These are phyloP conservation scores for Tylopilus felleus DNA, from an alignment of 768 basidiomycete species.

Conservation along the genomic window DNA sequence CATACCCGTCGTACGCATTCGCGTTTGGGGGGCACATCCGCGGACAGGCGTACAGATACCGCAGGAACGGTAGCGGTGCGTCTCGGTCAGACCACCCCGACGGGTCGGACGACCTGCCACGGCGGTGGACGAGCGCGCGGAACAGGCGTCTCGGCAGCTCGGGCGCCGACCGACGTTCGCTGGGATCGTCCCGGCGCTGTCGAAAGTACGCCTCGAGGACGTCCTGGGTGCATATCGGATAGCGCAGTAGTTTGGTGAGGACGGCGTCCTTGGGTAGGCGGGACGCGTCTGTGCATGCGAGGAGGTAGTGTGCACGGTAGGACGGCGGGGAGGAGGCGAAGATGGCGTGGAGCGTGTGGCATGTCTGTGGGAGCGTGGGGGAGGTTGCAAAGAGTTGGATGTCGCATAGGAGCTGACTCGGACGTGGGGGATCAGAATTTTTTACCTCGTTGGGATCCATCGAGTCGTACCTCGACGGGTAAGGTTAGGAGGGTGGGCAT, in stretches of 20 bases:
- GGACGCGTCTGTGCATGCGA: conserved; percentile 30
- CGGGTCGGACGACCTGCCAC: background rate
- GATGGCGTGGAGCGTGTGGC: conserved; percentile 47
- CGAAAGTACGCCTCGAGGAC: conserved; percentile 48
- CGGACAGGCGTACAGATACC: conserved; percentile 47
- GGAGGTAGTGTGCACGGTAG: conserved; percentile 67
- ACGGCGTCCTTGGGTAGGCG: conserved; percentile 17
- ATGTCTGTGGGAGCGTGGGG: conserved; percentile 56
- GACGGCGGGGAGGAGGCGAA: conserved; percentile 55
- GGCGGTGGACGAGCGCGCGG: conserved; percentile 36
- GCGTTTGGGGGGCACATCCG: conserved; percentile 42
- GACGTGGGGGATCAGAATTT: conserved; percentile 5
- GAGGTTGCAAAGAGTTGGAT: conserved; percentile 72
- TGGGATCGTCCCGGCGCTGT: too few relatives aligned
- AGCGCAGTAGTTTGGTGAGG: conserved; percentile 48
- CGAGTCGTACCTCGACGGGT: conserved; percentile 36
- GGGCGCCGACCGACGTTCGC: conserved; percentile 17
- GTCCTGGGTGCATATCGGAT: conserved; percentile 35
- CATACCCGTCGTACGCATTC: conserved; percentile 78
- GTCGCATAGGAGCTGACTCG: conserved; percentile 67
- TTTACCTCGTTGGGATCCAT: background rate
- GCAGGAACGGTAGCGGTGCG: conserved; percentile 62
- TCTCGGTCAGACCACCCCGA: conserved; percentile 46
- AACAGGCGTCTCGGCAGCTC: conserved; percentile 71
- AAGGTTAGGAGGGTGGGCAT: conserved; percentile 27